Percentiles rank a stretch among this genome's conserved stretches.
phyloP scores from a whole-genome alignment of 2,329 filamentous ascomycete genomes.

The Keithomyces neogunnii region DNA sequence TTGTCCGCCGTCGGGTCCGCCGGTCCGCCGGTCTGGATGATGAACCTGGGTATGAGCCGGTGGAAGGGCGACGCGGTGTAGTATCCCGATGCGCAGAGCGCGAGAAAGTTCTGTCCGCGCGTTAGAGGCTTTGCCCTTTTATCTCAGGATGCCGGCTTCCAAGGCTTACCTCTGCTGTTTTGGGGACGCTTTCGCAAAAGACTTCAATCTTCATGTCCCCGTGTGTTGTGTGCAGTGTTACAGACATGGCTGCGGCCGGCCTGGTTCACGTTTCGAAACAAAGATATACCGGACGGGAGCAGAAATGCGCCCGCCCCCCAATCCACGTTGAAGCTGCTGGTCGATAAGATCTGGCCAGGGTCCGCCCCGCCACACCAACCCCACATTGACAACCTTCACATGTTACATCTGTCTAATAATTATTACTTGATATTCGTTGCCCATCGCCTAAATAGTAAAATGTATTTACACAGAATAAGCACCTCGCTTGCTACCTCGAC shows the following conservation, averaged over 20 bases:
- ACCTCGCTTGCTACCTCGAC: not conserved
- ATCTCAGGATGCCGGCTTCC: not conserved
- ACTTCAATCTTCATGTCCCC: conserved; percentile 93
- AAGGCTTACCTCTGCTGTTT: conserved; percentile 67
- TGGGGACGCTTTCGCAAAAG: conserved; percentile 90
- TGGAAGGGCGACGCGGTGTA: conserved; percentile 72
- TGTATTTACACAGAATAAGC: not conserved
- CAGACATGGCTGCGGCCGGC: conserved; percentile 41
- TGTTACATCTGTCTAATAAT: too few species aligned
- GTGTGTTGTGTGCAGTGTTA: conserved; percentile 74
- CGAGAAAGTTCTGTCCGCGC: conserved; percentile 65
- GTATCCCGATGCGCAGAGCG: conserved; percentile 71
- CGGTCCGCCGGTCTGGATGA: conserved; percentile 67
- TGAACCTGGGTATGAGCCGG: conserved; percentile 72
- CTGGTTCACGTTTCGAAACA: not conserved
- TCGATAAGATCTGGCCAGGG: too few species aligned
- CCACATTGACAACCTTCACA: too few species aligned
- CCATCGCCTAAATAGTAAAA: not conserved
- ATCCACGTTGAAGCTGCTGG: too few species aligned
- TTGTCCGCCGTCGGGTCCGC: conserved; percentile 45
- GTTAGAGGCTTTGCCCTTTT: not conserved
- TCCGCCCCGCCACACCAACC: too few species aligned
- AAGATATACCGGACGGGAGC: too few species aligned
- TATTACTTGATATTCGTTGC: not conserved
- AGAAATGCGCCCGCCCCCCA: too few species aligned